Evolutionary conservation across 2,329 filamentous ascomycete genomes (phyloP).

Genomic region (Xylariaceae sp.): DNA sequence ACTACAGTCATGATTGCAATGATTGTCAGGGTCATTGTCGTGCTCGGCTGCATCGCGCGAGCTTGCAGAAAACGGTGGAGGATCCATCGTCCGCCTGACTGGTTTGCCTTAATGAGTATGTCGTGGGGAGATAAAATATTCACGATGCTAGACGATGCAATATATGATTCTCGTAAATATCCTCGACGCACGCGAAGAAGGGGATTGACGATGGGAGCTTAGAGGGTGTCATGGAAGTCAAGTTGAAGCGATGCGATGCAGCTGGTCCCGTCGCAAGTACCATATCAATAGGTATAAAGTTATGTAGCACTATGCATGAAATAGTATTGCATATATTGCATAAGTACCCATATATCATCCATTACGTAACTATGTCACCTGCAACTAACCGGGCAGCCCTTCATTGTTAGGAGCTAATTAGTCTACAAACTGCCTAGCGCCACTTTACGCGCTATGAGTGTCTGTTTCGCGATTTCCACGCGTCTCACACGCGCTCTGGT

Average conservation of each 20-base stretch:
- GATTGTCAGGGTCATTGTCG: neutral
- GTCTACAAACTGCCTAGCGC: slow-evolving; percentile 16
- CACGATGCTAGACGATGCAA: neutral
- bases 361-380: no score
- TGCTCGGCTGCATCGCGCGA: slow-evolving; percentile 25
- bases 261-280: no score
- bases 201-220: no score
- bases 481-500: slow-evolving; percentile 22
- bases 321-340: no score
- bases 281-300: no score
- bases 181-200: no score
- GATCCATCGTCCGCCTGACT: slow-evolving; percentile 31
- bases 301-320: no score
- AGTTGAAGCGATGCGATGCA: no score
- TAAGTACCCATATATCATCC: no score
- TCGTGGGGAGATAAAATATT: neutral
- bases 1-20: neutral
- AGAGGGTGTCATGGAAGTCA: no score
- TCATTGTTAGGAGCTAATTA: no score
- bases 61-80: slow-evolving; percentile 29
- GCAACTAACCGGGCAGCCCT: no score
- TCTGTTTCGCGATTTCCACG: slow-evolving; percentile 6
- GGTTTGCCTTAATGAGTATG: neutral
- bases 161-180: neutral
- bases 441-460: slow-evolving; percentile 41